These are phyloP conservation scores for Lodderomyces elongisporus DNA, from an alignment of 1,139 yeast genomes.

Conservation along the genomic window DNA sequence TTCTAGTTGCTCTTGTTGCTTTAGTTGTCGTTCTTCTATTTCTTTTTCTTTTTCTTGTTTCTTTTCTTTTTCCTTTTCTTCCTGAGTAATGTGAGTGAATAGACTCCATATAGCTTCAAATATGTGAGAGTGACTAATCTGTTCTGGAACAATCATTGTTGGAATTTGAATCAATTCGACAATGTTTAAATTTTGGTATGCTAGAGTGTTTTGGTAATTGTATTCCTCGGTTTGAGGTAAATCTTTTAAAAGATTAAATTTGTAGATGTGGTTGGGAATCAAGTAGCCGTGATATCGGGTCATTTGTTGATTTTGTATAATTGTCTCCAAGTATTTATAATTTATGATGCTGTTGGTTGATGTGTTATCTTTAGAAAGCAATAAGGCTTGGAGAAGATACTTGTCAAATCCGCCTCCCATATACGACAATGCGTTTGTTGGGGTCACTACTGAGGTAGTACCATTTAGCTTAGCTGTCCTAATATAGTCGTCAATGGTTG, in stretches of 20 bases:
- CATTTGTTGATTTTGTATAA: constrained; percentile 15
- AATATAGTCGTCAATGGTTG: constrained; percentile 10
- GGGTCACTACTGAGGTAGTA: constrained; percentile 16
- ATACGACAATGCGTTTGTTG: constrained; percentile 22
- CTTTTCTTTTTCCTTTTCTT: not conserved
- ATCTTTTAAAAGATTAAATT: constrained; percentile 9
- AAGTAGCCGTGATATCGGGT: constrained; percentile 17
- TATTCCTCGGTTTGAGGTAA: constrained; percentile 5
- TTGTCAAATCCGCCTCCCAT: constrained; percentile 29
- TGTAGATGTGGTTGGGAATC: constrained; percentile 16
- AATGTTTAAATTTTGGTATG: constrained; percentile 11
- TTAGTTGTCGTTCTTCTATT: not conserved
- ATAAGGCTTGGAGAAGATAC: constrained; percentile 16
- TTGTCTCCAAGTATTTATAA: constrained; percentile 13
- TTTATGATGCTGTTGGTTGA: not conserved
- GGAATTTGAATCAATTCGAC: constrained; percentile 13
- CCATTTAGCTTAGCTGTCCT: constrained; percentile 4
- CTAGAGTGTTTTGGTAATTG: constrained; percentile 7
- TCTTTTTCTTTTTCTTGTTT: not conserved
- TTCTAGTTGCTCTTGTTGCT: no score
- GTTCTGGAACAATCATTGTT: constrained; percentile 16
- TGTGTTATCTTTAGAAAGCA: constrained; percentile 7
- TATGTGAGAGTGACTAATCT: constrained; percentile 9
- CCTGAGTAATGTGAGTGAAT: constrained; percentile 8
- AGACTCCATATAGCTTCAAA: constrained; percentile 22